phyloP scores from a whole-genome alignment of 2,329 filamentous ascomycete species.

The Fusarium austroafricanum region DNA sequence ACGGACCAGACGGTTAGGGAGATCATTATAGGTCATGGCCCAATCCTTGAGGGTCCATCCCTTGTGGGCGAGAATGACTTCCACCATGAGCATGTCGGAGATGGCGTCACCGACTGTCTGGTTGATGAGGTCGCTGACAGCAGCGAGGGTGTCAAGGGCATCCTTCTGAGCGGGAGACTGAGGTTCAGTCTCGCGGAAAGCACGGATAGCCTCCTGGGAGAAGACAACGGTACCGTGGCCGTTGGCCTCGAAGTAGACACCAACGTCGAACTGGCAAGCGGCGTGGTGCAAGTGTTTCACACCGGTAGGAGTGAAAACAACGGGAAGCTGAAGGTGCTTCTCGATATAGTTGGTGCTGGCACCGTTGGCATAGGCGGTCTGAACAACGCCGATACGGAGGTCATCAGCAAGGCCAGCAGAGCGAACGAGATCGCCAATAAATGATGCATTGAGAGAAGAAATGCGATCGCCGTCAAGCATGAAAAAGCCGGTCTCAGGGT shows the following conservation, averaged over 20 bases:
- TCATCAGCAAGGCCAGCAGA: slow-evolving; percentile 82
- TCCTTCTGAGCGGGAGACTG: slow-evolving; percentile 93
- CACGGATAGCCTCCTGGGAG: slow-evolving; percentile 82
- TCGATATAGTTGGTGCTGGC: slow-evolving; percentile 92
- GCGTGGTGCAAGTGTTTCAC: slow-evolving; percentile 98
- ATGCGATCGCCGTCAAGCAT: slow-evolving; percentile 98
- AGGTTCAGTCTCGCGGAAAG: slow-evolving; percentile 82
- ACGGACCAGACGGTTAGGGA: slow-evolving; percentile 94
- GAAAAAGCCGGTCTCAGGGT: slow-evolving; percentile 84
- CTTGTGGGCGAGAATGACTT: slow-evolving; percentile 96
- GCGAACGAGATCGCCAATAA: slow-evolving; percentile 88
- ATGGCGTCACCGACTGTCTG: slow-evolving; percentile 97
- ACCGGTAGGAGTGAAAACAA: slow-evolving; percentile 93
- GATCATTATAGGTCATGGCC: slow-evolving; percentile 91
- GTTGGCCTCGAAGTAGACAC: slow-evolving; percentile 98
- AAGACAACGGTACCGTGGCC: slow-evolving; percentile 98
- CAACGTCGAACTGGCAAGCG: slow-evolving; percentile 93
- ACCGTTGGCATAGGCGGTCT: slow-evolving; percentile 98
- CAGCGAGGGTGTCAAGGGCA: slow-evolving; percentile 84
- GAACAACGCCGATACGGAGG: slow-evolving; percentile 91
- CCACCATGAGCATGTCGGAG: slow-evolving; percentile 94
- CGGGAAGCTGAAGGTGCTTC: slow-evolving; percentile 86
- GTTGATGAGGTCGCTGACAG: slow-evolving; percentile 92
- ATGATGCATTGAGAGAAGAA: slow-evolving; percentile 91
- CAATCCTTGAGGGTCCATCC: slow-evolving; percentile 90